These are phyloP conservation scores for Scytalidium sp. DNA, from an alignment of 2,329 filamentous ascomycete species.

Conservation along the genomic window DNA sequence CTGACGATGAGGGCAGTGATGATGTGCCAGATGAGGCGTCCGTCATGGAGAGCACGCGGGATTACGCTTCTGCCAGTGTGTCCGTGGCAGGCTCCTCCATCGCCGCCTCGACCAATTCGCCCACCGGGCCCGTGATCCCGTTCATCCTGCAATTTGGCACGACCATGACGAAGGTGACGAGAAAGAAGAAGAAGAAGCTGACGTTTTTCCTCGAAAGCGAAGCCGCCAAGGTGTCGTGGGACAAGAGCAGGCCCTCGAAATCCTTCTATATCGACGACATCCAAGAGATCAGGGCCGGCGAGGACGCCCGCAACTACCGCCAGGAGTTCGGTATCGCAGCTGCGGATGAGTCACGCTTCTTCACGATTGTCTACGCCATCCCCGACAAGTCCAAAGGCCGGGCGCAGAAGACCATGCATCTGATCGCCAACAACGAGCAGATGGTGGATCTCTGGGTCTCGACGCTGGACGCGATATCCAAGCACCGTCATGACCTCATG, in stretches of 20 bases:
- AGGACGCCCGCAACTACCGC: slow-evolving; percentile 84
- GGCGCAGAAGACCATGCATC: slow-evolving; percentile 74
- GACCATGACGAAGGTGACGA: slow-evolving; percentile 76
- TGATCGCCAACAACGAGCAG: slow-evolving; percentile 73
- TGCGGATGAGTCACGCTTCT: slow-evolving; percentile 69
- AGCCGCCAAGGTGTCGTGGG: slow-evolving; percentile 85
- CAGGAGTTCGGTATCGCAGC: slow-evolving; percentile 74
- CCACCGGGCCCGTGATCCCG: slow-evolving; percentile 69
- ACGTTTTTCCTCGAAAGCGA: slow-evolving; percentile 73
- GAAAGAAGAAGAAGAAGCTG: slow-evolving; percentile 75
- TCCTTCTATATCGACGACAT: slow-evolving; percentile 94
- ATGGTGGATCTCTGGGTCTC: slow-evolving; percentile 77
- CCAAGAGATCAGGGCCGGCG: slow-evolving; percentile 79
- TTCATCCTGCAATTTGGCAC: slow-evolving; percentile 76
- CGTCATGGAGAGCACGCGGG: slow-evolving; percentile 40
- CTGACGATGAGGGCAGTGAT: slow-evolving; percentile 56
- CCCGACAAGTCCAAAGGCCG: slow-evolving; percentile 73
- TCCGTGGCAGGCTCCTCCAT: slow-evolving; percentile 37
- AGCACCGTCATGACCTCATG: slow-evolving; percentile 87
- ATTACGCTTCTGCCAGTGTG: slow-evolving; percentile 47
- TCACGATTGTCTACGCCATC: slow-evolving; percentile 84
- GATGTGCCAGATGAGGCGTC: slow-evolving; percentile 42
- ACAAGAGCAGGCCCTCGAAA: slow-evolving; percentile 73
- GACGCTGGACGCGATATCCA: slow-evolving; percentile 79
- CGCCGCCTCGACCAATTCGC: slow-evolving; percentile 39